phyloP scores from a whole-genome alignment of 306 rosid genomes.

The Hippophae tibetana region DNA sequence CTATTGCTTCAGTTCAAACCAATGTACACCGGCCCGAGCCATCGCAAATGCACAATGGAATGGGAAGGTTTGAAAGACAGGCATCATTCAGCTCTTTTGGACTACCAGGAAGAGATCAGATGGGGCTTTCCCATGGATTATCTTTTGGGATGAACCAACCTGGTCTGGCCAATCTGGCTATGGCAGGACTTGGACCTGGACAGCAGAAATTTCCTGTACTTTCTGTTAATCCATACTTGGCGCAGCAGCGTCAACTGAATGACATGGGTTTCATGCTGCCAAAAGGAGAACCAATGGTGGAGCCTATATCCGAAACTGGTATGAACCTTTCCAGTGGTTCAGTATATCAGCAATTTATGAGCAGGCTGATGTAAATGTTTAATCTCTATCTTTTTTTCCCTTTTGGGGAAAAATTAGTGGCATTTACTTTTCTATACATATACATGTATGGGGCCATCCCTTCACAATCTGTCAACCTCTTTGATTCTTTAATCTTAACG shows the following conservation, averaged over 20 bases:
- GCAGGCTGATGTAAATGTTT: slow-evolving; percentile 76
- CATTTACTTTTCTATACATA: too few relatives aligned
- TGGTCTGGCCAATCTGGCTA: slow-evolving; percentile 46
- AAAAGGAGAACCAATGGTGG: slow-evolving; percentile 78
- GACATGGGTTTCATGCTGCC: slow-evolving; percentile 68
- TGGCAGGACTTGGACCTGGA: slow-evolving; percentile 50
- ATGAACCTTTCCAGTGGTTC: slow-evolving; percentile 58
- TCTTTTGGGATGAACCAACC: slow-evolving; percentile 71
- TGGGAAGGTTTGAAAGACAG: slow-evolving; percentile 61
- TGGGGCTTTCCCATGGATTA: slow-evolving; percentile 49
- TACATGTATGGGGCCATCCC: too few relatives aligned
- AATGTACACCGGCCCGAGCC: slow-evolving; percentile 57
- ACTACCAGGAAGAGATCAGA: slow-evolving; percentile 59
- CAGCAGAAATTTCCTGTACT: slow-evolving; percentile 54
- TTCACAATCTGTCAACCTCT: too few relatives aligned
- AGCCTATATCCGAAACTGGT: slow-evolving; percentile 46
- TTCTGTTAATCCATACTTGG: slow-evolving; percentile 56
- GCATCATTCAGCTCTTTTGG: slow-evolving; percentile 38
- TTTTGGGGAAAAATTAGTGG: neutral
- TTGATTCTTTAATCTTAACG: too few relatives aligned
- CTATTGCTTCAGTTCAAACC: slow-evolving; percentile 30
- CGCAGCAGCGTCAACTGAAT: slow-evolving; percentile 37
- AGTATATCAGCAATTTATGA: slow-evolving; percentile 67
- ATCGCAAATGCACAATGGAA: slow-evolving; percentile 39
- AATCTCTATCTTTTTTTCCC: neutral